Conservation (phyloP, 176 grass and related monocot species). For the Musa acuminata region DNA sequence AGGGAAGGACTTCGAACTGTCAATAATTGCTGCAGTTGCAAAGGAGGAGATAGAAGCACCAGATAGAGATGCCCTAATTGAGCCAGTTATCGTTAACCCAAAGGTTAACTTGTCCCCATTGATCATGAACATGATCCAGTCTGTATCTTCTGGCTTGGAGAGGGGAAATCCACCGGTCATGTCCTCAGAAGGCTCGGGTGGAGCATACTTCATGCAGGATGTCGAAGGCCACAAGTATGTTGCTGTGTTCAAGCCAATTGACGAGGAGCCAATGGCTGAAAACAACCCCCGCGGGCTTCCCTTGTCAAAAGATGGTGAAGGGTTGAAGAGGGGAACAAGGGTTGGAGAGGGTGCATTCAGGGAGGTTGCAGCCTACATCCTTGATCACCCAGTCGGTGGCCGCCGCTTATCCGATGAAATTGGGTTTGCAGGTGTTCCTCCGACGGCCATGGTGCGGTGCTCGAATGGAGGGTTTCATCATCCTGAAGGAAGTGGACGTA, state of each 20-base stretch:
- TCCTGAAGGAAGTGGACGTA: background rate
- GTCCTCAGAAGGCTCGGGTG: conserved; percentile 64
- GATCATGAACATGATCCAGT: conserved; percentile 40
- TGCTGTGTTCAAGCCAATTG: conserved; percentile 72
- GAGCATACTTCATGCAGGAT: conserved; percentile 72
- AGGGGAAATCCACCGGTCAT: conserved; percentile 42
- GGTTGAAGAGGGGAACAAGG: conserved; percentile 58
- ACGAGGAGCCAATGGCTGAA: conserved; percentile 68
- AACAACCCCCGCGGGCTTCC: conserved; percentile 69
- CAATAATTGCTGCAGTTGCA: conserved; percentile 28
- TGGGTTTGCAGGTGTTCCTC: conserved; percentile 72
- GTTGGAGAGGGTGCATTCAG: conserved; percentile 60
- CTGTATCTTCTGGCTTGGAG: conserved; percentile 36
- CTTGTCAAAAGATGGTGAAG: conserved; percentile 51
- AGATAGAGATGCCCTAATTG: conserved; percentile 16
- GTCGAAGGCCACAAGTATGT: conserved; percentile 36
- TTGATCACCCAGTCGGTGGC: conserved; percentile 34
- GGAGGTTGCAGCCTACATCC: conserved; percentile 82
- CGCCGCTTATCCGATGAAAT: background rate
- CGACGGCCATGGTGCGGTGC: conserved; percentile 50
- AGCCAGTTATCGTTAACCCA: conserved; percentile 46
- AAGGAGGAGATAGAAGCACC: conserved; percentile 15
- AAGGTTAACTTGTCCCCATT: conserved; percentile 31
- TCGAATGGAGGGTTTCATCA: conserved; percentile 26
- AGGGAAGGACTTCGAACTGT: conserved; percentile 39